phyloP scores from a whole-genome alignment of 352 stramenopile species.

The Pythium phragmitis region DNA sequence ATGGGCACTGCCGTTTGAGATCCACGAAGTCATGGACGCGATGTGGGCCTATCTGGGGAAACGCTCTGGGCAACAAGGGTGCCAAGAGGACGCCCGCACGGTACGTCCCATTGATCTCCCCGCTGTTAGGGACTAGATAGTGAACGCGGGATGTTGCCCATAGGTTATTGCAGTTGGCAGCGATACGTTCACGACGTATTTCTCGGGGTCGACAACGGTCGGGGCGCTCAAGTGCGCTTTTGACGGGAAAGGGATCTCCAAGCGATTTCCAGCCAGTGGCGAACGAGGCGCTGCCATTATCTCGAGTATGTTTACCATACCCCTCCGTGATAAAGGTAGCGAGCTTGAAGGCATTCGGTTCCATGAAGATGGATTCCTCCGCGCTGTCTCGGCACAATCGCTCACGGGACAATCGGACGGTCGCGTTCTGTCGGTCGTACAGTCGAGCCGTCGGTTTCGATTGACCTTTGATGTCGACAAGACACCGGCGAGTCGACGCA shows the following conservation, averaged over 20 bases:
- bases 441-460: conserved; percentile 10
- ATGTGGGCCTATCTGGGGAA: conserved; percentile 17
- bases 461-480: conserved; percentile 13
- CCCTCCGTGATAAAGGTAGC: background rate
- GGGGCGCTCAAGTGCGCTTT: conserved; percentile 4
- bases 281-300: conserved; percentile 3
- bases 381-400: conserved; percentile 1
- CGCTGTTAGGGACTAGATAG: background rate
- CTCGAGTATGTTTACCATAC: conserved; percentile 4
- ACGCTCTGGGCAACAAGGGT: conserved; percentile 2
- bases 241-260: conserved; percentile 9
- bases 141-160: background rate
- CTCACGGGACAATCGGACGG: background rate
- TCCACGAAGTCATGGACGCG: conserved; percentile 9
- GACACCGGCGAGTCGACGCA: conserved; percentile 3
- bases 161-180: conserved; percentile 1
- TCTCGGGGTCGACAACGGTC: conserved; percentile 1
- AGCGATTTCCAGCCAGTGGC: background rate
- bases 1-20: conserved; percentile 17
- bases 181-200: conserved; percentile 6
- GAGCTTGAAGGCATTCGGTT: conserved; percentile 1
- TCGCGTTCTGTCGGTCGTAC: conserved; percentile 2
- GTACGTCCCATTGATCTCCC: background rate
- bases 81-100: background rate
- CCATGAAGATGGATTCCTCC: conserved; percentile 7